Evolutionary conservation across 179 eudicot species (phyloP).

Genomic region (Heliamphora pulchella): DNA sequence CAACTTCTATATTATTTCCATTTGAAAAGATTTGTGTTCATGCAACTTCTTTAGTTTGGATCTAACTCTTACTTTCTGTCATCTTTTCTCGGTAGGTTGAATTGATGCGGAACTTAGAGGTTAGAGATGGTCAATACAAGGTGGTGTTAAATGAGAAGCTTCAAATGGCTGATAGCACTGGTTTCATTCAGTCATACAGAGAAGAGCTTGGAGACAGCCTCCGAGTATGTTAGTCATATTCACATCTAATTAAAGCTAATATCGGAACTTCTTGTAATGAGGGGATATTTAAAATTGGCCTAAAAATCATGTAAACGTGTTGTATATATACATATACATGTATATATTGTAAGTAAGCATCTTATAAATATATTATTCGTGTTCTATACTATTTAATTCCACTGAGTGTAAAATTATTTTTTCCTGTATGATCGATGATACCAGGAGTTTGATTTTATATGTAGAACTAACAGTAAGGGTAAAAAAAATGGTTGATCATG

Average conservation of each 20-base stretch:
- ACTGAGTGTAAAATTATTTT: not conserved
- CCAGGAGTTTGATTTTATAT: not conserved
- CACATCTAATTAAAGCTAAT: not conserved
- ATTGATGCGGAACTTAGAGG: slow-evolving; percentile 36
- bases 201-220: slow-evolving; percentile 31
- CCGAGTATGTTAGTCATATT: slow-evolving; percentile 20
- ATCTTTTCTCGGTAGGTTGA: slow-evolving; percentile 28
- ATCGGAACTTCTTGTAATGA: not conserved
- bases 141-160: slow-evolving; percentile 40
- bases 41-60: not conserved
- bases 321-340: not conserved
- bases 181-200: slow-evolving; percentile 25
- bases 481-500: not conserved
- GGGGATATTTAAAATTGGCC: not conserved
- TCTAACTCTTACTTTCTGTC: not conserved
- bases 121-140: slow-evolving; percentile 42
- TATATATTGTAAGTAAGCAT: not conserved
- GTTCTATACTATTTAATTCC: not conserved
- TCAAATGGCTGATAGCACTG: slow-evolving; percentile 29
- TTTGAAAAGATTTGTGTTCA: not conserved
- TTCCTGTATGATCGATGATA: too few relatives aligned
- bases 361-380: not conserved
- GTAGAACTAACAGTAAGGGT: not conserved
- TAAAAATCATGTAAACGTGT: not conserved
- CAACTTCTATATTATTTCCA: not conserved